A percentile compares a stretch with the other conserved stretches of the same genome.
Conservation (phyloP, 352 stramenopile genomes). For the Phytophthora meadii region DNA sequence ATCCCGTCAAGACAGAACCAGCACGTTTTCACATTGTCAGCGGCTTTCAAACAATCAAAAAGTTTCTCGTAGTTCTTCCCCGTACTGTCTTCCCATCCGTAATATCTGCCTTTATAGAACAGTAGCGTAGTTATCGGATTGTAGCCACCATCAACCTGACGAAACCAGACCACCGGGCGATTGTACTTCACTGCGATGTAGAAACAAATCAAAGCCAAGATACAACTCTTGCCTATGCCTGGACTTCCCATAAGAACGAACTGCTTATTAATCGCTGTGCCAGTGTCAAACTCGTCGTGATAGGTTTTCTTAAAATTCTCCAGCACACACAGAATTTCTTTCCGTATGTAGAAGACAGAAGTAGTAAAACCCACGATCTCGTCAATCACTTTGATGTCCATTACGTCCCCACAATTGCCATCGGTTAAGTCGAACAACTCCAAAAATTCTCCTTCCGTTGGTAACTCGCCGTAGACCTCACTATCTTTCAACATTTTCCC, state of each 20-base stretch:
- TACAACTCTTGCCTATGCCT: conserved; percentile 22
- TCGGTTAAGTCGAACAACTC: conserved; percentile 7
- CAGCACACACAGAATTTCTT: conserved; percentile 13
- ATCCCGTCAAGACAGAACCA: too few species aligned
- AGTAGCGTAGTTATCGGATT: too few species aligned
- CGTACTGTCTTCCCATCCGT: too few species aligned
- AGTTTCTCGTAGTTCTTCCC: too few species aligned
- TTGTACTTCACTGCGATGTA: not conserved
- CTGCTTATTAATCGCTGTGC: not conserved
- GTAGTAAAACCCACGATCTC: conserved; percentile 4
- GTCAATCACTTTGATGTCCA: conserved; percentile 1
- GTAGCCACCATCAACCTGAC: too few species aligned
- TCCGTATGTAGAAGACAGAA: conserved; percentile 5
- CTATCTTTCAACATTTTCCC: not conserved
- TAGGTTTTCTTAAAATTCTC: conserved; percentile 8
- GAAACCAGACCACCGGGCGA: too few species aligned
- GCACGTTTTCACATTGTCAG: too few species aligned
- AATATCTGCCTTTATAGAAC: too few species aligned
- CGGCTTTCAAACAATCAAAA: too few species aligned
- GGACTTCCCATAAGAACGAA: conserved; percentile 19
- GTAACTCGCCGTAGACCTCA: not conserved
- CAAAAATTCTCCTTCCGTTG: not conserved
- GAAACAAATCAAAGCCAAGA: too few species aligned
- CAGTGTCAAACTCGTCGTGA: not conserved
- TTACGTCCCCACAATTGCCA: conserved; percentile 5